Percentiles rank a stretch among this genome's conserved stretches.
Conservation (phyloP, 768 basidiomycete species). For the Saitozyma sp. region DNA sequence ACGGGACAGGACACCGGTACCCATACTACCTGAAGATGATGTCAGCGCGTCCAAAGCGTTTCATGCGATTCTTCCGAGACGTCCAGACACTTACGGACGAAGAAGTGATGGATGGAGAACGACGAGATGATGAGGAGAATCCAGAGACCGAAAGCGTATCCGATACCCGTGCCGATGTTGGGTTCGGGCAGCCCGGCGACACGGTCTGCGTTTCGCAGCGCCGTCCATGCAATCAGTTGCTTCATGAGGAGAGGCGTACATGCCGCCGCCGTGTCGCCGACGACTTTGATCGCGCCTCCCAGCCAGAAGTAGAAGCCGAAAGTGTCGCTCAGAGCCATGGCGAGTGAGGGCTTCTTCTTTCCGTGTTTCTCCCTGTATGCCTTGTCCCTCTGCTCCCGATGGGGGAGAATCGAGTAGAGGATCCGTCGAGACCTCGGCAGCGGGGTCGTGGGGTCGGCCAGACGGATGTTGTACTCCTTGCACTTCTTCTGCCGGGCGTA, state of each 20-base stretch:
- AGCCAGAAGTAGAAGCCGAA: slow-evolving; percentile 44
- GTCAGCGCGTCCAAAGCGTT: slow-evolving; percentile 63
- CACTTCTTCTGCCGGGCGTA: slow-evolving; percentile 62
- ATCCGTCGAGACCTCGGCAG: slow-evolving; percentile 57
- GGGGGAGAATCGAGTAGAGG: slow-evolving; percentile 63
- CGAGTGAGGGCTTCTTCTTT: slow-evolving; percentile 46
- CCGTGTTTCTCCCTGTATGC: slow-evolving; percentile 45
- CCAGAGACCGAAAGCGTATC: slow-evolving; percentile 70
- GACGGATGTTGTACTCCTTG: slow-evolving; percentile 67
- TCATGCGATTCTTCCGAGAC: slow-evolving; percentile 62
- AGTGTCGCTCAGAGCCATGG: slow-evolving; percentile 48
- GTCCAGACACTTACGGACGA: slow-evolving; percentile 63
- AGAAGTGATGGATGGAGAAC: slow-evolving; percentile 75
- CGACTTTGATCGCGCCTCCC: slow-evolving; percentile 57
- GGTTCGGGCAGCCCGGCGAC: slow-evolving; percentile 49
- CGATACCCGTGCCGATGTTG: slow-evolving; percentile 64
- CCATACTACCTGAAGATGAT: slow-evolving; percentile 72
- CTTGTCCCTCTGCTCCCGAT: slow-evolving; percentile 54
- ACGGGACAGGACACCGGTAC: slow-evolving; percentile 75
- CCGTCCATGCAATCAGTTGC: slow-evolving; percentile 45
- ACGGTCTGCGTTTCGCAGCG: slow-evolving; percentile 25
- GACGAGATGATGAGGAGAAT: slow-evolving; percentile 68
- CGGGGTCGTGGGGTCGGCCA: slow-evolving; percentile 69
- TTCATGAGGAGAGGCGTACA: slow-evolving; percentile 38
- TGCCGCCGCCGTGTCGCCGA: slow-evolving; percentile 54